Percentiles rank a stretch among this genome's conserved stretches.
Conservation (phyloP, 1,284 basidiomycete genomes). For the Ganoderma leucocontextum region DNA sequence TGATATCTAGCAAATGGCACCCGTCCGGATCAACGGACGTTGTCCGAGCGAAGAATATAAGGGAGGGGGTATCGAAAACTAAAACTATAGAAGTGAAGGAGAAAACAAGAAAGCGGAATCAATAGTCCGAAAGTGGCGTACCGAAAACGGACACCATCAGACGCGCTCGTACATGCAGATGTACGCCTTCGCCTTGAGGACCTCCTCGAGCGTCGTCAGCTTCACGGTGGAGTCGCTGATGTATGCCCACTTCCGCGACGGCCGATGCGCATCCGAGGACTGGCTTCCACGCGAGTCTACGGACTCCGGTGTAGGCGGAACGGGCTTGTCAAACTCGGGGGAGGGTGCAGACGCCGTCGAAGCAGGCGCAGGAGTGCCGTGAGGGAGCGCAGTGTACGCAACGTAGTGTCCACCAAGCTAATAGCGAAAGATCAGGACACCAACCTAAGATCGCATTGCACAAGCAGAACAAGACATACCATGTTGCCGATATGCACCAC, state of each 20-base stretch:
- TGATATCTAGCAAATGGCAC: not conserved
- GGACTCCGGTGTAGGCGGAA: constrained; percentile 33
- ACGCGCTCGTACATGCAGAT: constrained; percentile 89
- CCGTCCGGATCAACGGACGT: constrained; percentile 2
- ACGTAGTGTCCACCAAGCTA: constrained; percentile 88
- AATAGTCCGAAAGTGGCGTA: not conserved
- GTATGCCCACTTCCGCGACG: constrained; percentile 85
- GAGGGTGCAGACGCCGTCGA: constrained; percentile 12
- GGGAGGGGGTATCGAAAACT: not conserved
- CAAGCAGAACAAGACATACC: constrained; percentile 54
- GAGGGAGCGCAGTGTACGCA: constrained; percentile 73
- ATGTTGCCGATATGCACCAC: constrained; percentile 93
- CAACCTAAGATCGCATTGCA: constrained; percentile 14
- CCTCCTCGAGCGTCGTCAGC: constrained; percentile 85
- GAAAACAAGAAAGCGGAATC: not conserved
- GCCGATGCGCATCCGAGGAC: constrained; percentile 24
- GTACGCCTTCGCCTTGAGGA: constrained; percentile 90
- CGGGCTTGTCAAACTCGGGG: constrained; percentile 29
- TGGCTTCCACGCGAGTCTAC: constrained; percentile 23
- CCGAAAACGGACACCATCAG: constrained; percentile 8
- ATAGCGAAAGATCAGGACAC: constrained; percentile 16
- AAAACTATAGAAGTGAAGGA: not conserved
- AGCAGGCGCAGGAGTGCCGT: constrained; percentile 16
- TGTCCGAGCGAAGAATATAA: constrained; percentile 7
- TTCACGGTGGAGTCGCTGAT: constrained; percentile 87